These are phyloP conservation scores for Themeda triandra DNA, from an alignment of 176 grass and related monocot genomes.

Conservation along the genomic window DNA sequence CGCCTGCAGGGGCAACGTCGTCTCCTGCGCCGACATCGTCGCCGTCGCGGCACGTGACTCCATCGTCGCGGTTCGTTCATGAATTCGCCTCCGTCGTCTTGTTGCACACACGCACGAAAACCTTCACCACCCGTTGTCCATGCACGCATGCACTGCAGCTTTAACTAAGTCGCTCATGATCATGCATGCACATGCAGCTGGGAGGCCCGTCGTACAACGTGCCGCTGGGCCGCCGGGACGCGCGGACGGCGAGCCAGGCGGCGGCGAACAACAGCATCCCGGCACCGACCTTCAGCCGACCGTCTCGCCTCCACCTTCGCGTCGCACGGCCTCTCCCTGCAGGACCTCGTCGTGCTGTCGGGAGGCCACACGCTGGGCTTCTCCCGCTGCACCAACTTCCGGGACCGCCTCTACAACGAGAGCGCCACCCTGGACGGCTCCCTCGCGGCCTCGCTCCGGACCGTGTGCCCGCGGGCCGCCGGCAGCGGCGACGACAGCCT, in stretches of 20 bases:
- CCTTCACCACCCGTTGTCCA: neutral
- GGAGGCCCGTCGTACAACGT: conserved; percentile 66
- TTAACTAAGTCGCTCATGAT: too few relatives aligned
- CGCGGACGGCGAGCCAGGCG: conserved; percentile 58
- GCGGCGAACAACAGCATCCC: conserved; percentile 73
- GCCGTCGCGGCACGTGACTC: conserved; percentile 72
- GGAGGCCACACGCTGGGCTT: conserved; percentile 79
- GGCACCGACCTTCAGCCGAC: conserved; percentile 33
- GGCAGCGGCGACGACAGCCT: conserved; percentile 59
- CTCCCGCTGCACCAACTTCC: conserved; percentile 60
- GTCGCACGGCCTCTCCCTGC: conserved; percentile 43
- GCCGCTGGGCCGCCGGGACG: conserved; percentile 59
- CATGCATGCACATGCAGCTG: conserved; percentile 32
- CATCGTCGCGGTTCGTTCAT: conserved; percentile 43
- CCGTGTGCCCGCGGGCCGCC: conserved; percentile 21
- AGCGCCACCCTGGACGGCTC: conserved; percentile 43
- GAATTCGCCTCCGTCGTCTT: neutral
- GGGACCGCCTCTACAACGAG: conserved; percentile 76
- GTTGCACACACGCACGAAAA: neutral
- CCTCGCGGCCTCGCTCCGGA: conserved; percentile 43
- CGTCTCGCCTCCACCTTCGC: conserved; percentile 58
- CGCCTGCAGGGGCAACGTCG: conserved; percentile 55
- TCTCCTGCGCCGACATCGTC: conserved; percentile 77
- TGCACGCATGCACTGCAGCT: neutral
- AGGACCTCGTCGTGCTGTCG: conserved; percentile 75